A percentile compares a stretch with the other conserved stretches of the same genome.
These are phyloP conservation scores for Aspergillus proliferans DNA, from an alignment of 2,329 filamentous ascomycete genomes.

Conservation along the genomic window DNA sequence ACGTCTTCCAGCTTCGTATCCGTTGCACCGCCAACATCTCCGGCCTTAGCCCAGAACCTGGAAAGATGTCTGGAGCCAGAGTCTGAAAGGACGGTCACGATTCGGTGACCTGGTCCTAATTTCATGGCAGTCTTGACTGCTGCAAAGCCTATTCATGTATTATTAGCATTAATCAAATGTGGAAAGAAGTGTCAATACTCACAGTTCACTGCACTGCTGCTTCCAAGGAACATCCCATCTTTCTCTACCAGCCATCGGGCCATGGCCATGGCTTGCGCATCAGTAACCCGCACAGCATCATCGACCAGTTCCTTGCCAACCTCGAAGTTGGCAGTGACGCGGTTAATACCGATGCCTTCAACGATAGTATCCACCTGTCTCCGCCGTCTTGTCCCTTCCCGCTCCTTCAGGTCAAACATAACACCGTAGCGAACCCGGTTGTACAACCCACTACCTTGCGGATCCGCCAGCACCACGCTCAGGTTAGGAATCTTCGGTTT, in stretches of 20 bases:
- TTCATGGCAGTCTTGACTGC: slow-evolving; percentile 42
- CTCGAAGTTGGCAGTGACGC: slow-evolving; percentile 90
- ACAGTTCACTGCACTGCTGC: slow-evolving; percentile 95
- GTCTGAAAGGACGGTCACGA: slow-evolving; percentile 46
- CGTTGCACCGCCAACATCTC: slow-evolving; percentile 40
- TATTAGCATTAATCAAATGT: not conserved
- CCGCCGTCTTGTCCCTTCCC: slow-evolving; percentile 80
- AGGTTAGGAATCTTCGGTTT: slow-evolving; percentile 64
- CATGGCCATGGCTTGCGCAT: slow-evolving; percentile 86
- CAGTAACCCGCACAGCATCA: slow-evolving; percentile 81
- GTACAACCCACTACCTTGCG: slow-evolving; percentile 86
- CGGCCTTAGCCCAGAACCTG: slow-evolving; percentile 46
- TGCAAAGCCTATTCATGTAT: slow-evolving; percentile 37
- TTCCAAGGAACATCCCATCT: slow-evolving; percentile 90
- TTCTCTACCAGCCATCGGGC: slow-evolving; percentile 94
- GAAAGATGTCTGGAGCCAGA: slow-evolving; percentile 48
- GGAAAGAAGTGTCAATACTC: slow-evolving; percentile 22
- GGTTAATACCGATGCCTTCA: slow-evolving; percentile 92
- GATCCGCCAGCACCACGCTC: slow-evolving; percentile 79
- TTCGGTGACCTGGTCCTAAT: slow-evolving; percentile 43
- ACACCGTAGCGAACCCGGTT: slow-evolving; percentile 90
- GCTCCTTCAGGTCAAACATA: slow-evolving; percentile 86
- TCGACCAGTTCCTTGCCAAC: slow-evolving; percentile 79
- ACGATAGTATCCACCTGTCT: slow-evolving; percentile 94
- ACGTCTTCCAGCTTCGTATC: slow-evolving; percentile 44